Conservation (phyloP, 1,284 basidiomycete genomes). For the Sanguinoderma infundibulare region DNA sequence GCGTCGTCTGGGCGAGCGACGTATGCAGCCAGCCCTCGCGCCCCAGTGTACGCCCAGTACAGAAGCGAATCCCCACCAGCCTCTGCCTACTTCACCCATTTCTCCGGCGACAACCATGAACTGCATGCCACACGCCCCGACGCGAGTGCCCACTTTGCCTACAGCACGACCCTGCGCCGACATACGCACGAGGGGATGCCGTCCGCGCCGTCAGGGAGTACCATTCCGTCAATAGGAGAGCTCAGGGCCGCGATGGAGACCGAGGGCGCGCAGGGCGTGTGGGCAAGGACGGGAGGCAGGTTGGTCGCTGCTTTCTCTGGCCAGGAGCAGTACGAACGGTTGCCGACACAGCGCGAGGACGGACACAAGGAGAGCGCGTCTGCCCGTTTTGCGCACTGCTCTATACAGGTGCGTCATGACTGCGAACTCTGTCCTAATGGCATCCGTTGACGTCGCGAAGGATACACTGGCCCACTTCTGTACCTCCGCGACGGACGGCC, state of each 20-base stretch:
- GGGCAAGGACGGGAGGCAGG: conserved; percentile 46
- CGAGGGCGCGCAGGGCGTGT: conserved; percentile 36
- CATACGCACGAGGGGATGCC: conserved; percentile 58
- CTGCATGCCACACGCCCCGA: conserved; percentile 58
- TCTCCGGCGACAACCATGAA: conserved; percentile 51
- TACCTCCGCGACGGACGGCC: conserved; percentile 65
- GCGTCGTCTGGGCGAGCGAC: neutral
- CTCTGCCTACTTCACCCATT: conserved; percentile 73
- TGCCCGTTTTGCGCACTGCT: conserved; percentile 36
- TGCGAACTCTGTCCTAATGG: neutral
- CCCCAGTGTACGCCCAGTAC: conserved; percentile 12
- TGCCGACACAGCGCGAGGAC: conserved; percentile 38
- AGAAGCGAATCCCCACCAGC: conserved; percentile 71
- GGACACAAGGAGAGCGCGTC: conserved; percentile 40
- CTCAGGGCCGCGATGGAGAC: conserved; percentile 32
- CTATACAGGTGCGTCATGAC: conserved; percentile 51
- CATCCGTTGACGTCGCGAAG: conserved; percentile 39
- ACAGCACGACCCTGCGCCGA: conserved; percentile 78
- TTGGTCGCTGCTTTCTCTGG: conserved; percentile 34
- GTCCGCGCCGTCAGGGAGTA: conserved; percentile 35
- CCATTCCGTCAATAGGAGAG: conserved; percentile 31
- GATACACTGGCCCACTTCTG: conserved; percentile 71
- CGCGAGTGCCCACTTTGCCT: conserved; percentile 77
- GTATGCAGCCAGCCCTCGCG: conserved; percentile 2
- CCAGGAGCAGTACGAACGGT: conserved; percentile 29